phyloP scores from a whole-genome alignment of 2,329 filamentous ascomycete species.

The Samsoniella hepiali region DNA sequence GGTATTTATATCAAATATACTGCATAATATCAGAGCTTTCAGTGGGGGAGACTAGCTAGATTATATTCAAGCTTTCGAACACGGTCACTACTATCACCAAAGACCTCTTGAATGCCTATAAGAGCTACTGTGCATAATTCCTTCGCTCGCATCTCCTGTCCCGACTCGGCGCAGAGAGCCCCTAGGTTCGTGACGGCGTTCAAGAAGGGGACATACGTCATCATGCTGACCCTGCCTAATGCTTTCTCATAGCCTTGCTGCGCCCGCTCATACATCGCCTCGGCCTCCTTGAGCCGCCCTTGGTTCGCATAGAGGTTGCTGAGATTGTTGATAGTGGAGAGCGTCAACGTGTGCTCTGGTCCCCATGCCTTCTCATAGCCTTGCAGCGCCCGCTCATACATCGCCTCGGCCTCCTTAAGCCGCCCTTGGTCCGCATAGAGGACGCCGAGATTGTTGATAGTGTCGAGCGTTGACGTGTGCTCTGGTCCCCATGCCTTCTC shows the following conservation, averaged over 20 bases:
- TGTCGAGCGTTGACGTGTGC: constrained; percentile 24
- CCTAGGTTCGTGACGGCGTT: not conserved
- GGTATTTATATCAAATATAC: no score
- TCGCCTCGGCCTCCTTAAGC: constrained; percentile 25
- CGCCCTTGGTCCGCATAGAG: constrained; percentile 25
- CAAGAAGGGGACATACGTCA: not conserved
- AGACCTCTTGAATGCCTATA: not conserved
- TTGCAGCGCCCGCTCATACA: constrained; percentile 30
- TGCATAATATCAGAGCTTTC: not conserved
- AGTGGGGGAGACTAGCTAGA: not conserved
- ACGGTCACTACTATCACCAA: not conserved
- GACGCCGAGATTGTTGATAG: constrained; percentile 28
- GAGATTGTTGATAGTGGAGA: constrained; percentile 28
- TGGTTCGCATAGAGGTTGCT: constrained; percentile 27
- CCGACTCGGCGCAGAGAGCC: not conserved
- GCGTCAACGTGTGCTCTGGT: constrained; percentile 22
- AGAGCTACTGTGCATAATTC: not conserved
- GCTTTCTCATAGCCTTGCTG: constrained; percentile 28
- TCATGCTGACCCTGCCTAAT: constrained; percentile 13
- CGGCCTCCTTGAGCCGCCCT: not conserved
- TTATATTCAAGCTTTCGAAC: not conserved
- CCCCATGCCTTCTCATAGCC: constrained; percentile 26
- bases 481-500: constrained; percentile 24
- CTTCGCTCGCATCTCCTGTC: not conserved
- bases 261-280: constrained; percentile 30